These are phyloP conservation scores for Schizonepeta tenuifolia DNA, from an alignment of 257 asterid species.

Conservation along the genomic window DNA sequence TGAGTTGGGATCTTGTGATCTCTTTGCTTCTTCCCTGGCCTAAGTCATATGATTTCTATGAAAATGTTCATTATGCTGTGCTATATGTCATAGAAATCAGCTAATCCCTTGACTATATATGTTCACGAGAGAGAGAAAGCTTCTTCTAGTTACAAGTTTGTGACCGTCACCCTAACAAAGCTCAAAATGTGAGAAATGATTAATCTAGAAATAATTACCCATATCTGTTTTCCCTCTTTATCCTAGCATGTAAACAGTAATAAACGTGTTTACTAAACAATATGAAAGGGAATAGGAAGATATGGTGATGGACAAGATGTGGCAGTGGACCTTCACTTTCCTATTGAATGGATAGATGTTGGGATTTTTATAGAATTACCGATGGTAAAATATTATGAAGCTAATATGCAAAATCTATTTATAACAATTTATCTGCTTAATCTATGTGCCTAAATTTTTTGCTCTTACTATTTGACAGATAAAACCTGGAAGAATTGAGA, in stretches of 20 bases:
- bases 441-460: background rate
- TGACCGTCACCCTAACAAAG: background rate
- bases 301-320: constrained; percentile 2
- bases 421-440: background rate
- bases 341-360: background rate
- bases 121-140: background rate
- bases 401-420: too few species aligned
- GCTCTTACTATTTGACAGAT: constrained; percentile 53
- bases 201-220: background rate
- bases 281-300: background rate
- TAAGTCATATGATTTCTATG: constrained; percentile 2
- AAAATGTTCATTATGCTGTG: background rate
- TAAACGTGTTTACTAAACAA: background rate
- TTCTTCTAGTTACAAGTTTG: constrained; percentile 7
- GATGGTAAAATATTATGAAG: too few species aligned
- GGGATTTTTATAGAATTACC: too few species aligned
- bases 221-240: background rate
- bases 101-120: background rate
- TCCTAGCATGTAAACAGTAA: background rate
- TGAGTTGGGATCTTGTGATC: constrained; percentile 31
- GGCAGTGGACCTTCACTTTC: constrained; percentile 1
- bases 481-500: constrained; percentile 89
- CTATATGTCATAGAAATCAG: background rate
- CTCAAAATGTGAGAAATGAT: constrained; percentile 1
- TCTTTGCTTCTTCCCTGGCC: constrained; percentile 24